These are phyloP conservation scores for Angophora floribunda DNA, from an alignment of 345 rosid genomes.

Conservation along the genomic window DNA sequence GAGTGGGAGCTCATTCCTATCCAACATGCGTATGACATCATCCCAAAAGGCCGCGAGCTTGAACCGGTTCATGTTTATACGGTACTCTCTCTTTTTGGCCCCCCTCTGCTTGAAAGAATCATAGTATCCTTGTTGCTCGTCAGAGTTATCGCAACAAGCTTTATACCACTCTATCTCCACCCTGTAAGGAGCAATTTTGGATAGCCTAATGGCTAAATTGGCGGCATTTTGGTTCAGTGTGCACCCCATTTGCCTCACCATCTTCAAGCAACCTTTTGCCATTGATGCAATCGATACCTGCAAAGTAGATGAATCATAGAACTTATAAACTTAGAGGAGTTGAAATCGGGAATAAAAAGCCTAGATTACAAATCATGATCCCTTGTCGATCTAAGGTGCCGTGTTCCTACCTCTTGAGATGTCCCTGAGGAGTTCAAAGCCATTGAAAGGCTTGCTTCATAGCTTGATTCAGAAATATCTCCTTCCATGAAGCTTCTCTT, in stretches of 20 bases:
- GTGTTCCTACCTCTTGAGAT: constrained; percentile 15
- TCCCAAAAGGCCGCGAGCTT: constrained; percentile 77
- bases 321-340: neutral
- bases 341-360: neutral
- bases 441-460: constrained; percentile 52
- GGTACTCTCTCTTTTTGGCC: constrained; percentile 29
- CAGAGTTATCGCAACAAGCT: neutral
- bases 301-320: neutral
- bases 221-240: constrained; percentile 1
- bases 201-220: neutral
- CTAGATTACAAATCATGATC: neutral
- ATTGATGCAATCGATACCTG: neutral
- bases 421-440: constrained; percentile 63
- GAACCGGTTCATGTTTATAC: constrained; percentile 44
- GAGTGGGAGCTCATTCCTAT: constrained; percentile 54
- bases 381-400: neutral
- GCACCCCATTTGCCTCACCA: neutral
- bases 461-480: constrained; percentile 42
- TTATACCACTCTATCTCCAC: constrained; percentile 4
- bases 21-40: constrained; percentile 42
- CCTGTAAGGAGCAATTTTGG: neutral
- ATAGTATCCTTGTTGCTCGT: constrained; percentile 16
- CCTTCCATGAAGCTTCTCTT: constrained; percentile 24
- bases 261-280: constrained; percentile 4
- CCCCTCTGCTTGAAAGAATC: constrained; percentile 58